Conservation (phyloP, 139 green algal species). For the Dunaliella sp. region DNA sequence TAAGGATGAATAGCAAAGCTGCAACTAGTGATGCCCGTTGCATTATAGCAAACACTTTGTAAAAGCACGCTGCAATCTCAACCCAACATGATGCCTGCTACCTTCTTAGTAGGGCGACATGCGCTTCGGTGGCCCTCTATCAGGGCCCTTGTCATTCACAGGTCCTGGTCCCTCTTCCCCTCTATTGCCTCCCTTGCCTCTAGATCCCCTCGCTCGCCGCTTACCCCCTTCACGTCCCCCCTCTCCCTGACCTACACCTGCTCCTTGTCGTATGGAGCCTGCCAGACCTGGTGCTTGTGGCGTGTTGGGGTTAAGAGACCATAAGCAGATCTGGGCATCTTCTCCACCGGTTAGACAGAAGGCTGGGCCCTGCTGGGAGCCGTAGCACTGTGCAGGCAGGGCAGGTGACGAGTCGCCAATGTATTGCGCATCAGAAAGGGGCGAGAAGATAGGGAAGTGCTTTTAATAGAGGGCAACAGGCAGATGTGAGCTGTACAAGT, state of each 20-base stretch:
- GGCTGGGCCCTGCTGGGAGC: constrained; percentile 4
- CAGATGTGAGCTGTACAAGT: too few relatives aligned
- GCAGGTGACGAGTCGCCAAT: too few relatives aligned
- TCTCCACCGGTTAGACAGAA: constrained; percentile 59
- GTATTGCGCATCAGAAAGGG: too few relatives aligned
- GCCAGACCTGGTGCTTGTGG: background rate
- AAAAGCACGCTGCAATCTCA: too few relatives aligned
- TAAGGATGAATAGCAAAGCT: too few relatives aligned
- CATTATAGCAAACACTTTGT: too few relatives aligned
- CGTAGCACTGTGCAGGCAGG: too few relatives aligned
- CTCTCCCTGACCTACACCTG: background rate
- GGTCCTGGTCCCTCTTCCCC: background rate
- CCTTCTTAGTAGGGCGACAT: background rate
- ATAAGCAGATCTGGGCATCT: constrained; percentile 59
- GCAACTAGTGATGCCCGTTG: too few relatives aligned
- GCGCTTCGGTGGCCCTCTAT: background rate
- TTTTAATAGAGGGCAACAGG: too few relatives aligned
- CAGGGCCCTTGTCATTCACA: background rate
- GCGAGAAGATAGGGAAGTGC: too few relatives aligned
- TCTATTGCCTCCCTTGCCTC: background rate
- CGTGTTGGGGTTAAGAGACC: constrained; percentile 18
- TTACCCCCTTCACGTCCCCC: background rate
- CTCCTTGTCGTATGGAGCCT: background rate
- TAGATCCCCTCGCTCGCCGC: background rate
- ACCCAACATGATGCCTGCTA: too few relatives aligned